Base-by-base conservation (phyloP, 257 asterid species). In the Solanum clarkiae region DNA sequence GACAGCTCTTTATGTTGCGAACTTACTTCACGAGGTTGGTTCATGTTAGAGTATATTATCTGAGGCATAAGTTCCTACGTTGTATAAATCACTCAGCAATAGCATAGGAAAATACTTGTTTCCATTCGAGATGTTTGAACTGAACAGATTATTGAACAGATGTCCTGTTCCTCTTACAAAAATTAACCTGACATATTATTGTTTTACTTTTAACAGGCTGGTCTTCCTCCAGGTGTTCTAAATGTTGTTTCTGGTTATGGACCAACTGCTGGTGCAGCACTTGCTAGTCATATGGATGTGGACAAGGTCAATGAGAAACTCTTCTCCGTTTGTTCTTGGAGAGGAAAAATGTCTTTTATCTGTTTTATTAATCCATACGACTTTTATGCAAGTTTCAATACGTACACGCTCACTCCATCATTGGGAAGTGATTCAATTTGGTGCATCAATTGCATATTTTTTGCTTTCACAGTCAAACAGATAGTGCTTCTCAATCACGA, bases 241-340 rank as follows among this genome's bases (percentile, higher is more conserved):
- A 94, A 94, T 63, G 51, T 93, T 26, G 91, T 94, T 24, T 87
- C 96, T 11, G 97, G 98, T 54, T 93, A 13, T 4, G 98, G 97
- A 57, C 95, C 92, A 16, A 92, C 97, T 45, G 98, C 98, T 10
- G 98, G 98, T 86, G 98, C 97, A 15, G 92, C 98, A 86, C 95
- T 94, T 47, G 93, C 94, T 20, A 89, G 95, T 83, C 98, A 94
- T 86, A 94, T 93, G 97, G 98, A 94, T n/a, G 95, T 94, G 24
- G 98, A 94, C 89, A 93, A 92, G 97, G 98, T 93, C 57, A 42
- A 26, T 36, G 77, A 16, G 13, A 56, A 32, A 49, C 47, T 18
- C 63, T 77, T 51, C 44, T 16, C 8, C 16, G 18, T 29, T 20
- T 18, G 8, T 32, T 80, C 54, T 80, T 66, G 20, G 53, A 24